These are phyloP conservation scores for Phytopythium mirpurense DNA, from an alignment of 352 stramenopile genomes.

Conservation along the genomic window DNA sequence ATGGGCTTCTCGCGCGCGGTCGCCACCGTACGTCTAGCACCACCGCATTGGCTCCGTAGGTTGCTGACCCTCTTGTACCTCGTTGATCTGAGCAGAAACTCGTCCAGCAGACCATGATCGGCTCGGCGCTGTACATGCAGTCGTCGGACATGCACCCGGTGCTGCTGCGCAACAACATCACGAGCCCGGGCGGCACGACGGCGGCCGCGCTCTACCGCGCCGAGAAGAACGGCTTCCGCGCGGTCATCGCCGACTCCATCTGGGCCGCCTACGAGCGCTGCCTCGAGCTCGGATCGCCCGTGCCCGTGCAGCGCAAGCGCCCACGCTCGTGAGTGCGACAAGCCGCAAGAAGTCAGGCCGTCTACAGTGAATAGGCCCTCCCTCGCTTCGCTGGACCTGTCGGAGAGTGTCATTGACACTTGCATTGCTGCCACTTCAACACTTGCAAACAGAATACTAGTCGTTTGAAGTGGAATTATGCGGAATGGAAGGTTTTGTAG, in stretches of 20 bases:
- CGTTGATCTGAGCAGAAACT: too few relatives aligned
- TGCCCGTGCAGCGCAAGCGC: constrained; percentile 59
- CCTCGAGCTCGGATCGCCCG: constrained; percentile 90
- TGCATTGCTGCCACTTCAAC: background rate
- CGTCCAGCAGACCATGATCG: constrained; percentile 92
- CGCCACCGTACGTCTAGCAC: constrained; percentile 50
- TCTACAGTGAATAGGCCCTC: too few relatives aligned
- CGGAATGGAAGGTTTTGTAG: too few relatives aligned
- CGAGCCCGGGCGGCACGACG: constrained; percentile 91
- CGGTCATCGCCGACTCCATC: constrained; percentile 92
- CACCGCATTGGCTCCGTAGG: too few relatives aligned
- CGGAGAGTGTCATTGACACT: too few relatives aligned
- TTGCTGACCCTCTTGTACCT: too few relatives aligned
- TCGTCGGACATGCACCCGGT: constrained; percentile 88
- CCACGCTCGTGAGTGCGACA: constrained; percentile 49
- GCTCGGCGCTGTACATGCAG: constrained; percentile 92
- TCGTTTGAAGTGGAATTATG: too few relatives aligned
- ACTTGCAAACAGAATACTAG: background rate
- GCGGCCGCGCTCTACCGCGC: constrained; percentile 92
- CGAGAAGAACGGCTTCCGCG: constrained; percentile 94
- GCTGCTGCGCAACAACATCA: constrained; percentile 93
- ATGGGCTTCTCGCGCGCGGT: constrained; percentile 94
- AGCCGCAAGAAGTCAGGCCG: too few relatives aligned
- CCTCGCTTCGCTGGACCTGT: too few relatives aligned
- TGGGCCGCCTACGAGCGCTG: constrained; percentile 94